Evolutionary conservation across 345 rosid genomes (phyloP), one percentile per base, ranked within the genome.

Genomic region (Euphorbia lathyris): DNA sequence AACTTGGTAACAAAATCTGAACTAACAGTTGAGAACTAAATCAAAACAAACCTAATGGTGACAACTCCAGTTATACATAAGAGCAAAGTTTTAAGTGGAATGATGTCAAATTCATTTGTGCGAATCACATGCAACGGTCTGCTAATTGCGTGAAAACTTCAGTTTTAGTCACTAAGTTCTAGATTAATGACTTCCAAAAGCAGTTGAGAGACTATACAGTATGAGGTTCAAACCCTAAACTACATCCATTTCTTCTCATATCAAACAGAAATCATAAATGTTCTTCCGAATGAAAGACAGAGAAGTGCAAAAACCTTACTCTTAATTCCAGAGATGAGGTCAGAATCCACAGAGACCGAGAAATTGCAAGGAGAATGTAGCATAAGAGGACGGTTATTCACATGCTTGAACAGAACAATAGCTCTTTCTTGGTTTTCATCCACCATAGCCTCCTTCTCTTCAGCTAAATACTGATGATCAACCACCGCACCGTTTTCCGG

Each of bases 381-480:
- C n/a, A 65, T n/a, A 5, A 40, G 16, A 59, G 70, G 45, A 14
- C 67, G 58, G 7, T 64, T 29, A 56, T 65, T 76, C 7, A 70
- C 72, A 29, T 93, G 88, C 72, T 80, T 81, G 67, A 75, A 92
- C 1, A 89, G 71, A 55, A 92, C 96, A 52, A 89, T 75, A 9
- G 97, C 90, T 69, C 81, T 88, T 80, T 91, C 96, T 47, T 76
- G 79, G 56, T 86, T 88, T 26, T 52, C 17, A 51, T 30, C 51
- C 3, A 16, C 51, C 51, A 40, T 6, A 7, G 45, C 11, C 7
- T 40, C 45, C 45, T 40, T 40, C 45, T 40, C 45, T 8, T 17
- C 19, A 5, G 13, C 63, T 14, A 62, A n/a, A 32, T 19, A 8
- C 8, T 4, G 29, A 19, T n/a, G 52, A 17, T 1, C 60, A 32